Conservation (phyloP, 2,329 filamentous ascomycete genomes). For the Aspergillus felis region DNA sequence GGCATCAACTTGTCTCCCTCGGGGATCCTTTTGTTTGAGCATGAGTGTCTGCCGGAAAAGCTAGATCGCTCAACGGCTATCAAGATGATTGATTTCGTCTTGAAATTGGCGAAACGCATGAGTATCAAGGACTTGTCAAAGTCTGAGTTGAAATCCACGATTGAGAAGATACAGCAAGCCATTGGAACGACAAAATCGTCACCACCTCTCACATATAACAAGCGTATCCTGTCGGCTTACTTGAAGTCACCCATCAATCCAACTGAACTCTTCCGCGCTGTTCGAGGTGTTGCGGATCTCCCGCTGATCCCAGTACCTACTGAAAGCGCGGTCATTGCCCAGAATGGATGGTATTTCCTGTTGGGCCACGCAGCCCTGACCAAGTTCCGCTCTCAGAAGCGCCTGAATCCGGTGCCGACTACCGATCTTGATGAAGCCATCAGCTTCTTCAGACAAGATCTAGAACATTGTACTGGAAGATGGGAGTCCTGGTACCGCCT, state of each 20-base stretch:
- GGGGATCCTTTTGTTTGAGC: constrained; percentile 66
- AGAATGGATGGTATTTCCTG: constrained; percentile 87
- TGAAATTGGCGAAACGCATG: constrained; percentile 75
- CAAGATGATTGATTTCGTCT: constrained; percentile 77
- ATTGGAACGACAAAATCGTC: constrained; percentile 73
- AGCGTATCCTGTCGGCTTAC: constrained; percentile 75
- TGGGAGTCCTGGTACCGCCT: constrained; percentile 92
- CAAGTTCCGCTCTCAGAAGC: constrained; percentile 77
- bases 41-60: constrained; percentile 71
- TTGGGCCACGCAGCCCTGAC: constrained; percentile 83
- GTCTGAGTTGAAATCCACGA: constrained; percentile 81
- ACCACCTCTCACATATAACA: constrained; percentile 79
- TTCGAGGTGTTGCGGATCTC: constrained; percentile 71
- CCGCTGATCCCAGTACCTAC: constrained; percentile 67
- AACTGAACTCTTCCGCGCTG: constrained; percentile 71
- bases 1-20: constrained; percentile 71
- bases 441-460: constrained; percentile 72
- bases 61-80: constrained; percentile 77
- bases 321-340: constrained; percentile 66
- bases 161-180: constrained; percentile 88
- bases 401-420: constrained; percentile 72
- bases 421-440: constrained; percentile 80
- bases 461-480: constrained; percentile 74
- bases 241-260: constrained; percentile 82
- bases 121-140: constrained; percentile 88